Base-by-base conservation (phyloP, 306 rosid species). In the Nissolia schottii region DNA sequence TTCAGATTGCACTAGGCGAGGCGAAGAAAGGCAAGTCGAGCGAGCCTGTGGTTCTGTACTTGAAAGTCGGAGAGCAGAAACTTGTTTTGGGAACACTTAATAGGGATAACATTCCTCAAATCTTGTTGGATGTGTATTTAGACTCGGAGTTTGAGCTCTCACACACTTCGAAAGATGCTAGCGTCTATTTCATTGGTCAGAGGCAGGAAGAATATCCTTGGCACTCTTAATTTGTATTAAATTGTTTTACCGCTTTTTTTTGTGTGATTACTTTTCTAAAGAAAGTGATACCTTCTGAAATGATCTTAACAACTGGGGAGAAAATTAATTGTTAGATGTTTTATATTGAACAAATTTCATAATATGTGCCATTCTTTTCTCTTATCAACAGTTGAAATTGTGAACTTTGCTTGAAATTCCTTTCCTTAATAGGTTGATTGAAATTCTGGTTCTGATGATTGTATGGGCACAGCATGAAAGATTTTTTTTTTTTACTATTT, bases 1-100 rank as follows among this genome's bases (percentile, higher is more conserved):
- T 57, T 64, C 72, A 92, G 97, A 91, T 89, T n/a, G 75, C 85
- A 9, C 81, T 93, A 18, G 93, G 96, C 1, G 92, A 88, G 75
- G 32, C 67, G 2, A 88, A 88, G 80, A 83, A 82, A 60, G 88
- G 27, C 4, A 90, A 79, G 65, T 38, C 86, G 4, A 78, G 23
- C 60, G 98, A 93, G 3, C 16, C 76, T 13, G 86, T 81, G 18
- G 55, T 82, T 38, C 5, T 94, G 27, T 61, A 46, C 12, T 18
- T 89, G 76, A 91, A 87, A 65, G 31, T 75, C 29, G 91, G 24
- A 4, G 78, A 75, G 24, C 68, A 87, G 78, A 91, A 89, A 72
- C 67, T 83, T 85, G 92, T 91, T 18, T 18, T 93, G 67, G 97
- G 92, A 80, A 82, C 74, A 41, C 94, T 93, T 50, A 63, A 67